Evolutionary conservation across 768 basidiomycete species (phyloP), one percentile per base, ranked within the genome.

Genomic region (Vararia minispora): DNA sequence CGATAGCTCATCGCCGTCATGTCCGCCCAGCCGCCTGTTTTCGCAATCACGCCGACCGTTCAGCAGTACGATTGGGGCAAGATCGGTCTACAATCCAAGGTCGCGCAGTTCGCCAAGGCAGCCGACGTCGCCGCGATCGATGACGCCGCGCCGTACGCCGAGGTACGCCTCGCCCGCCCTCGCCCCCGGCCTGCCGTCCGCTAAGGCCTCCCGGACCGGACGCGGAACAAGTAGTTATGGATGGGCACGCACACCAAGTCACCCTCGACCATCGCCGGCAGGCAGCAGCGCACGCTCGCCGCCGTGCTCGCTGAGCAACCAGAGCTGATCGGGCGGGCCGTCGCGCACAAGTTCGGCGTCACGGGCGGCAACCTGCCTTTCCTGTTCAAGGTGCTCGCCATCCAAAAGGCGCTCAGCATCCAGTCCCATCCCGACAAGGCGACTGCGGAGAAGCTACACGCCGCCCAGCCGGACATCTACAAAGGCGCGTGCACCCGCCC

Each of bases 41-140:
- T 95, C 65, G 84, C 80, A 58, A 71, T 97, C 50, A 50, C 68
- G 4, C 86, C 89, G 2, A 92, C 88, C 6, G 73, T 76, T 1
- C 91, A 98, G 56, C 71, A 77, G 44, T 97, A 98, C 56, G 88
- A 91, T 54, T 99, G 94, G 94, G 94, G 94, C 14, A 91, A 86
- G 64, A 62, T 74, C 12, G 94, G 94, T 3, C 62, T 60, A 10
- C 63, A 64, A 13, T 87, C 86, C 45, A 84, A 86, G 56, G 95
- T 87, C n/a, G 91, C 94, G 5, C 79, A 88, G 53, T 78, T 86
- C 35, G 87, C 84, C 0, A 52, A 63, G 14, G 69, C 74, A 3
- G 71, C 74, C 30, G 66, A 63, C 33, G 57, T 84, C 3, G 69
- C 79, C 4, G 48, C 54, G 9, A 63, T 89, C 36, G 75, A 90